phyloP scores from a whole-genome alignment of 2,329 filamentous ascomycete genomes.

The Hypoxylon rubiginosum region DNA sequence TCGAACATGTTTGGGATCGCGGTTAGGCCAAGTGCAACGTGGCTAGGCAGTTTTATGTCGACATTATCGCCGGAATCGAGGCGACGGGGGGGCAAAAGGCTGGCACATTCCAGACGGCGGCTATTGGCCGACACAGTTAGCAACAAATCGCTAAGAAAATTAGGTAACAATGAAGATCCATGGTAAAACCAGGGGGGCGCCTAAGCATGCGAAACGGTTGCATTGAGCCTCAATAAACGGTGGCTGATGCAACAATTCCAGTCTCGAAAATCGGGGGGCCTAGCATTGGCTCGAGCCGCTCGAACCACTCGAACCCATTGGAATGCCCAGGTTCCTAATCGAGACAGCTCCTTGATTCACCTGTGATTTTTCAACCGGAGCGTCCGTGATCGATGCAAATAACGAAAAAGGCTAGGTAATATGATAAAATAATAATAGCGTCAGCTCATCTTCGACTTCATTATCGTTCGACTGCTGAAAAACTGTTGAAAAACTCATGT shows the following conservation, averaged over 20 bases:
- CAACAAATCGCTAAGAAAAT: conserved; percentile 8
- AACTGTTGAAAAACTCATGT: conserved; percentile 27
- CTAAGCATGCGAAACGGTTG: conserved; percentile 31
- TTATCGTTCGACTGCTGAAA: conserved; percentile 22
- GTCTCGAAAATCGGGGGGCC: conserved; percentile 28
- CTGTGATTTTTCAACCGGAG: not conserved
- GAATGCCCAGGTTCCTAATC: conserved; percentile 35
- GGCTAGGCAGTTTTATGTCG: conserved; percentile 28
- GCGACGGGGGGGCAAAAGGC: conserved; percentile 14
- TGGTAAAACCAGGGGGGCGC: conserved; percentile 40
- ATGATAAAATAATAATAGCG: not conserved
- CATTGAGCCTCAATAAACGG: conserved; percentile 38
- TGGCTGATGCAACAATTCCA: conserved; percentile 43
- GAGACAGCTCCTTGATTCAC: conserved; percentile 11
- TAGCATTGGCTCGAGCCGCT: conserved; percentile 22
- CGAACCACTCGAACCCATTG: conserved; percentile 45
- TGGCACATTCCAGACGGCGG: conserved; percentile 38
- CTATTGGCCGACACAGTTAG: conserved; percentile 20
- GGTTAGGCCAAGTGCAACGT: conserved; percentile 12
- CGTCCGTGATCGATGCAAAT: conserved; percentile 1
- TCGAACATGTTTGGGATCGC: conserved; percentile 22
- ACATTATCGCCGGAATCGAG: conserved; percentile 4
- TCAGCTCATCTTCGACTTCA: conserved; percentile 18
- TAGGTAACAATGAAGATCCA: conserved; percentile 19
- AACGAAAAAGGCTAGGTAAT: not conserved